Evolutionary conservation across 345 rosid genomes (phyloP).

Genomic region (Eucalyptus sp.): DNA sequence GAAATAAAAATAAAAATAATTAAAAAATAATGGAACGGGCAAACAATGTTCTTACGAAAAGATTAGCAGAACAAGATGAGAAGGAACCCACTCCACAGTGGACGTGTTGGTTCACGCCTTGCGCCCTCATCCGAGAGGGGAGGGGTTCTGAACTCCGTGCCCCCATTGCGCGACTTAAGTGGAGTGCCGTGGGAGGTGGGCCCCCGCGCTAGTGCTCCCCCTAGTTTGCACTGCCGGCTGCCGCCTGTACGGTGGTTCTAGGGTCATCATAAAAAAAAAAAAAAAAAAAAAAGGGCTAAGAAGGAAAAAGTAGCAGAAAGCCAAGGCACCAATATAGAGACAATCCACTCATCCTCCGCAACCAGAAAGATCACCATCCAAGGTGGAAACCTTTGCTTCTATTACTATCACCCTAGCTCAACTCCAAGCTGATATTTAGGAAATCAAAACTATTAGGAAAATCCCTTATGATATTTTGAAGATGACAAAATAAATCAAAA

Average conservation of each 20-base stretch:
- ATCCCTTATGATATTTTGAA: too few species aligned
- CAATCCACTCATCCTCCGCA: background rate
- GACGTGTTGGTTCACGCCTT: too few species aligned
- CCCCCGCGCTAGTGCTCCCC: too few species aligned
- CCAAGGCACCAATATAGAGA: background rate
- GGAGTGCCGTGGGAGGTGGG: too few species aligned
- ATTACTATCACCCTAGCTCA: background rate
- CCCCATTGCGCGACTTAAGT: too few species aligned
- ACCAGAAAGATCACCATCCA: background rate
- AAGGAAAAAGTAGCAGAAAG: background rate
- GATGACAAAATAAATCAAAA: too few species aligned
- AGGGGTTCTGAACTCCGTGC: too few species aligned
- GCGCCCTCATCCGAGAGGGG: too few species aligned
- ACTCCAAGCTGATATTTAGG: background rate
- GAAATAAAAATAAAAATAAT: too few species aligned
- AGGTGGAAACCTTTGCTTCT: background rate
- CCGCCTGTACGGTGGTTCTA: too few species aligned
- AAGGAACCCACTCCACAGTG: background rate
- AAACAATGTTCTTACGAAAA: background rate
- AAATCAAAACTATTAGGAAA: background rate
- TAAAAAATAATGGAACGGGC: background rate
- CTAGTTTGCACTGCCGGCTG: too few species aligned
- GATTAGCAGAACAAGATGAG: background rate
- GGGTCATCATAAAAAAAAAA: too few species aligned
- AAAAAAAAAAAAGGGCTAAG: background rate